phyloP scores from a whole-genome alignment of 2,329 filamentous ascomycete species.

The Colletotrichum endophyticum region DNA sequence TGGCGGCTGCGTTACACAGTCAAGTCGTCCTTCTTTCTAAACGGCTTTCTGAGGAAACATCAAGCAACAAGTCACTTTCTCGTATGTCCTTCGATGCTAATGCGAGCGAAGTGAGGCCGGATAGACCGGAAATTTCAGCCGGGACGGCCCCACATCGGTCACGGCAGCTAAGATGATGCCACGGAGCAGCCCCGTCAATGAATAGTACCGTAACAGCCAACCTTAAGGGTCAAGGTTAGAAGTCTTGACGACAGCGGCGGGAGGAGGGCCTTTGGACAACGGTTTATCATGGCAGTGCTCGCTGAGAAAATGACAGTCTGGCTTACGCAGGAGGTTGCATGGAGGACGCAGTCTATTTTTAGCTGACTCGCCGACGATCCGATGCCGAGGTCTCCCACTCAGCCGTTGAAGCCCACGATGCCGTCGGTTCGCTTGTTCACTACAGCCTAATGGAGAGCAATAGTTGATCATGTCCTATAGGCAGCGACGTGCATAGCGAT shows the following conservation, averaged over 20 bases:
- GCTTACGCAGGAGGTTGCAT: background rate
- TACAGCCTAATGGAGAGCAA: background rate
- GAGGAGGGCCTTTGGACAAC: background rate
- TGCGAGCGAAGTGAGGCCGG: background rate
- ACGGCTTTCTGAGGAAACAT: background rate
- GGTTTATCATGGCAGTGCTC: background rate
- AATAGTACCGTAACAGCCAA: background rate
- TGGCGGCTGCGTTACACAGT: background rate
- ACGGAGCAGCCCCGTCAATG: background rate
- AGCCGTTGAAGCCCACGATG: background rate
- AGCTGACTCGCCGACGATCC: background rate
- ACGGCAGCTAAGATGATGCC: background rate
- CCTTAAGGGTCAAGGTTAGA: too few relatives aligned
- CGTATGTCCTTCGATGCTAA: background rate
- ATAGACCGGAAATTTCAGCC: background rate
- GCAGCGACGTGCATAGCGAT: background rate
- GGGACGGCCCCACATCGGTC: background rate
- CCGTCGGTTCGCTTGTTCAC: background rate
- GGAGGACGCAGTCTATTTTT: background rate
- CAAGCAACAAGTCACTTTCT: background rate
- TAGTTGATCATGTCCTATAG: background rate
- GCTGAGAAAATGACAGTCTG: background rate
- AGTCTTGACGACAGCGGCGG: background rate
- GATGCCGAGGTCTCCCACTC: background rate
- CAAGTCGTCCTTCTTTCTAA: background rate